Conservation (phyloP, 2,329 filamentous ascomycete species). For the Trichoderma afroharzianum region DNA sequence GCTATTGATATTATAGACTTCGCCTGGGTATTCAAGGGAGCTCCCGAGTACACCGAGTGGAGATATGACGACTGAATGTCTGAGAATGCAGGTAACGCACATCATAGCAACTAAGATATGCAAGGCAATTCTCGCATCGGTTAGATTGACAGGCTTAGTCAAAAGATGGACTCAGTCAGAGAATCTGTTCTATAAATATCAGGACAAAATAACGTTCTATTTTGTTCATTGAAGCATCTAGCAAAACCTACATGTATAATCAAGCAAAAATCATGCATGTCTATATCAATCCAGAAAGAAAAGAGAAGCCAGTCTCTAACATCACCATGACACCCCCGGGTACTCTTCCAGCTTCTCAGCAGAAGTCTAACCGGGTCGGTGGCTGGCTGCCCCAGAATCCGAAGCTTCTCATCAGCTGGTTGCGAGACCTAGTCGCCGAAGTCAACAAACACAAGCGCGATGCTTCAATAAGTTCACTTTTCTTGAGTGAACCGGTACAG, state of each 20-base stretch:
- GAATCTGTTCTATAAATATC: neutral
- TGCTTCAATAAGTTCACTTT: neutral
- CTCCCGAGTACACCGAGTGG: neutral
- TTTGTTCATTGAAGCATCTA: neutral
- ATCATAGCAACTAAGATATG: neutral
- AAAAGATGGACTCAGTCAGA: no score
- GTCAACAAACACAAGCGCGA: neutral
- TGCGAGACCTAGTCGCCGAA: constrained; percentile 8
- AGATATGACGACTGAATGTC: neutral
- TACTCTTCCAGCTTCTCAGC: neutral
- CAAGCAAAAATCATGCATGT: neutral
- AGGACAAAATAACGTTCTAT: neutral
- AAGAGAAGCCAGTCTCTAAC: neutral
- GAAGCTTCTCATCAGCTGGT: neutral
- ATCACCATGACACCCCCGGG: neutral
- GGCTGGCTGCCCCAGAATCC: constrained; percentile 15
- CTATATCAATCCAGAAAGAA: neutral
- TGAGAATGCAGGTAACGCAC: neutral
- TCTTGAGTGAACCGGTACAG: neutral
- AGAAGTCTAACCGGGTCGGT: neutral
- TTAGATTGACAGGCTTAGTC: neutral
- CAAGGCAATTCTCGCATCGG: neutral
- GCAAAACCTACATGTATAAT: neutral
- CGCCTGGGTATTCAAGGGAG: neutral
- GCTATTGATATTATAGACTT: neutral